phyloP scores from a whole-genome alignment of 805 yeast genomes.

The Ogataea ramenticola region DNA sequence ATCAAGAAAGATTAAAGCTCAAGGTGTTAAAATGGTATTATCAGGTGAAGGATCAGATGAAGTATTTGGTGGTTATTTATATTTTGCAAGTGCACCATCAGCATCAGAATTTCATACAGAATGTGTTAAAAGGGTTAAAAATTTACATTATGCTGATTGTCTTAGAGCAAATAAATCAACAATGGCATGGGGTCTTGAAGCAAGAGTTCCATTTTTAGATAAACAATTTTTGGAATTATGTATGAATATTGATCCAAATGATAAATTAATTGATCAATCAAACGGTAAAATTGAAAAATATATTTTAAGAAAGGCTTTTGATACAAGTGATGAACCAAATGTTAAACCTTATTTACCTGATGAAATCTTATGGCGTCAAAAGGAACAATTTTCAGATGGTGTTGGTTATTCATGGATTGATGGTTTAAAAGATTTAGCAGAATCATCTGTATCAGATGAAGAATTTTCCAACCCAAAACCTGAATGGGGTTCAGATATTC shows the following conservation, averaged over 20 bases:
- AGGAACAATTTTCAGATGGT: conserved; percentile 99
- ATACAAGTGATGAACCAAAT: conserved; percentile 75
- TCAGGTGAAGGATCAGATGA: conserved; percentile 99
- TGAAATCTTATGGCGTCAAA: conserved; percentile 98
- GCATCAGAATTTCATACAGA: conserved; percentile 92
- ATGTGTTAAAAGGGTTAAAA: conserved; percentile 92
- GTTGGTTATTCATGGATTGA: conserved; percentile 99
- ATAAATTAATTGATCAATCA: conserved; percentile 71
- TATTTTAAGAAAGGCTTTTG: conserved; percentile 95
- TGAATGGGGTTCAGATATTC: conserved; percentile 93
- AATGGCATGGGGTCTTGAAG: conserved; percentile 99
- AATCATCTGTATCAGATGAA: conserved; percentile 79
- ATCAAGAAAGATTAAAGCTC: conserved; percentile 96
- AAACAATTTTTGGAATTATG: conserved; percentile 83
- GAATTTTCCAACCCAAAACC: conserved; percentile 85
- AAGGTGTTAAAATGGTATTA: conserved; percentile 98
- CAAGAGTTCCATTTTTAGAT: conserved; percentile 98
- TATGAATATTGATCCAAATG: conserved; percentile 92
- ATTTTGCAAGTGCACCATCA: conserved; percentile 94
- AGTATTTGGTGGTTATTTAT: conserved; percentile 96
- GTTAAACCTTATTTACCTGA: conserved; percentile 86
- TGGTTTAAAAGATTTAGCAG: conserved; percentile 93
- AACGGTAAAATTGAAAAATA: conserved; percentile 88
- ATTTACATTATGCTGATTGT: conserved; percentile 96
- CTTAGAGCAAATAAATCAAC: conserved; percentile 98